Evolutionary conservation across 2,329 filamentous ascomycete genomes (phyloP).

Genomic region (Diaporthe citrichinensis): DNA sequence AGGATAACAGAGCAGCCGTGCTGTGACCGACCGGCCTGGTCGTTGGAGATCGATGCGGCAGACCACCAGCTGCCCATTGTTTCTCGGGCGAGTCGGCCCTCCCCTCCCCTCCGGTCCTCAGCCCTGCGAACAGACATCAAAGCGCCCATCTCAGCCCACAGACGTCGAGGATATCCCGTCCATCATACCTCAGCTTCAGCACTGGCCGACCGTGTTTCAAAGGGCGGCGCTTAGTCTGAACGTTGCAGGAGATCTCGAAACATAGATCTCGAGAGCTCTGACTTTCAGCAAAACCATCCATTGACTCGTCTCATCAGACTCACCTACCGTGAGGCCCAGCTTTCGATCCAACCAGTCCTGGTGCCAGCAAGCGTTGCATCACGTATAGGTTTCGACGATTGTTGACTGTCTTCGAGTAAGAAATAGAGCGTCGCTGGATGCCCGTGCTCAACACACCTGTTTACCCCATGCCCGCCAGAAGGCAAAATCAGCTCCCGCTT

Average conservation of each 20-base stretch:
- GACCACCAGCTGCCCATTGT: slow-evolving; percentile 36
- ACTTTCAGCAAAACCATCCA: slow-evolving; percentile 20
- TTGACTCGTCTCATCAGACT: slow-evolving; percentile 23
- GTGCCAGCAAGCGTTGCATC: not conserved
- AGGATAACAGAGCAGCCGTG: slow-evolving; percentile 8
- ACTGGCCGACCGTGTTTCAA: slow-evolving; percentile 35
- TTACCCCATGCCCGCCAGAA: not conserved
- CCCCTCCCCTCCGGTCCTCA: slow-evolving; percentile 10
- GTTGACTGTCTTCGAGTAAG: not conserved
- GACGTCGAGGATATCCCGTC: slow-evolving; percentile 31
- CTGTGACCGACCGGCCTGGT: slow-evolving; percentile 20
- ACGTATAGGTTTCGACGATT: not conserved
- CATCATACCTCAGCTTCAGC: slow-evolving; percentile 21
- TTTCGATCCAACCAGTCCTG: not conserved
- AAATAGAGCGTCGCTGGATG: not conserved
- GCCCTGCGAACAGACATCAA: slow-evolving; percentile 38
- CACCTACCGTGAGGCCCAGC: not conserved
- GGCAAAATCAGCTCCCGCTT: not conserved
- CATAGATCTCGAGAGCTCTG: slow-evolving; percentile 24
- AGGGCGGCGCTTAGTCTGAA: slow-evolving; percentile 24
- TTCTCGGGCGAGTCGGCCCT: slow-evolving; percentile 29
- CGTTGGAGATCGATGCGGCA: slow-evolving; percentile 26
- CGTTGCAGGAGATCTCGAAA: slow-evolving; percentile 28
- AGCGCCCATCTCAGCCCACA: slow-evolving; percentile 38
- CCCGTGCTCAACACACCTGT: slow-evolving; percentile 5